Evolutionary conservation across 768 basidiomycete genomes (phyloP).

Genomic region (Calocera viscosa): DNA sequence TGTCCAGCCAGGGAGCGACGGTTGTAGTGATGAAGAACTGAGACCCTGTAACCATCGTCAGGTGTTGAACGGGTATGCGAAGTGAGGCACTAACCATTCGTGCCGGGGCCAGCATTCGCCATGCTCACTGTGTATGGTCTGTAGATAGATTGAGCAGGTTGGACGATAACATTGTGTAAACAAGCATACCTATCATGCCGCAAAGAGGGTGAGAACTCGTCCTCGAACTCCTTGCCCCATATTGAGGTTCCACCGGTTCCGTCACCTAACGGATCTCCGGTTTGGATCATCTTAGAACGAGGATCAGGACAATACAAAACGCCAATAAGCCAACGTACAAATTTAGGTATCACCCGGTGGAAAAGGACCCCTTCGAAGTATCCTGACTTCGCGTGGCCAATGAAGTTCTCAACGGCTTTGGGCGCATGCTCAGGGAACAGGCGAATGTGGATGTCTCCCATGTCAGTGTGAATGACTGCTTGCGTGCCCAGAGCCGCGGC

Average conservation of each 20-base stretch:
- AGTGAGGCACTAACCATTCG: background rate
- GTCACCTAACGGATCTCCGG: constrained; percentile 88
- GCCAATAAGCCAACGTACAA: constrained; percentile 33
- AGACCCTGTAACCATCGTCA: constrained; percentile 80
- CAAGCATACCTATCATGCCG: constrained; percentile 70
- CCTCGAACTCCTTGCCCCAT: constrained; percentile 83
- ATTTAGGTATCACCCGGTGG: constrained; percentile 96
- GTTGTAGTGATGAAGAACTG: constrained; percentile 98
- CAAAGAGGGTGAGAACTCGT: constrained; percentile 81
- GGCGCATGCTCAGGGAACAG: constrained; percentile 87
- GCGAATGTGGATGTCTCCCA: constrained; percentile 83
- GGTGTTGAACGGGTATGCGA: constrained; percentile 32
- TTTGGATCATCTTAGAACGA: constrained; percentile 66
- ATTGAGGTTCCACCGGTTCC: constrained; percentile 85
- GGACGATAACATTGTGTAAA: background rate
- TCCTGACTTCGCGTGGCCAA: constrained; percentile 75
- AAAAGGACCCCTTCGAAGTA: constrained; percentile 91
- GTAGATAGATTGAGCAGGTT: constrained; percentile 5
- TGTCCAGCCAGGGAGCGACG: constrained; percentile 86
- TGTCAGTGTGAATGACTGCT: constrained; percentile 84
- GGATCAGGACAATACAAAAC: constrained; percentile 10
- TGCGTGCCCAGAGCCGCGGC: constrained; percentile 26
- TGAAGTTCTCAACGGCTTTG: constrained; percentile 95
- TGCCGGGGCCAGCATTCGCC: constrained; percentile 26
- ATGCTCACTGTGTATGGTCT: constrained; percentile 93